Evolutionary conservation across 352 stramenopile species (phyloP).

Genomic region (Globisporangium polare): DNA sequence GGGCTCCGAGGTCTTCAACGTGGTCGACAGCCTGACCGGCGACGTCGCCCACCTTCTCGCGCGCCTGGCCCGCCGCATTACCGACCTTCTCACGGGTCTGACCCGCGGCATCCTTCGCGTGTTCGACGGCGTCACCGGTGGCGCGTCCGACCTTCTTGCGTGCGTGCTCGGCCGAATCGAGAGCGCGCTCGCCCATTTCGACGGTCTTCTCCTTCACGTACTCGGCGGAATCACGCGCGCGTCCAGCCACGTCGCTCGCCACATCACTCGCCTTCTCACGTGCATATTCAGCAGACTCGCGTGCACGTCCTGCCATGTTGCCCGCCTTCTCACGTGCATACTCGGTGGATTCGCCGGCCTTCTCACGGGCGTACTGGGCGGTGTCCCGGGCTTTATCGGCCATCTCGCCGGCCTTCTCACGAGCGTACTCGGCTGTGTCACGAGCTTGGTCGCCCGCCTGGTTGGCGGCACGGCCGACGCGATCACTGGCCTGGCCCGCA

Average conservation of each 20-base stretch:
- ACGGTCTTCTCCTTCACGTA: conserved; percentile 25
- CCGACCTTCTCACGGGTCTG: conserved; percentile 31
- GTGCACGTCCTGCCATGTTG: not conserved
- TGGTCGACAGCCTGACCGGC: conserved; percentile 8
- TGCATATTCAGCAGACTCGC: not conserved
- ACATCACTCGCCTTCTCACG: conserved; percentile 4
- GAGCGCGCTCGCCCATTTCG: conserved; percentile 15
- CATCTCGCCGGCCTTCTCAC: not conserved
- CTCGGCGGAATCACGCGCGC: conserved; percentile 13
- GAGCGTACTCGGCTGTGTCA: not conserved
- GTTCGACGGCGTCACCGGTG: conserved; percentile 1
- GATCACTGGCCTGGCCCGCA: not conserved
- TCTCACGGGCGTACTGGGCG: conserved; percentile 29
- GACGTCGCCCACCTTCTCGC: conserved; percentile 17
- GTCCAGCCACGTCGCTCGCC: not conserved
- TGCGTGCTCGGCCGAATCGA: conserved; percentile 34
- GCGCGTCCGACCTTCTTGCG: conserved; percentile 41
- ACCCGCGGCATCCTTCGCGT: conserved; percentile 17
- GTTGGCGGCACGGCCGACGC: conserved; percentile 12
- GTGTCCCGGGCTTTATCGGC: not conserved
- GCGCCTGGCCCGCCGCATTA: conserved; percentile 18
- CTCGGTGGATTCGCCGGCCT: conserved; percentile 5
- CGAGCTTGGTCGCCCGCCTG: not conserved
- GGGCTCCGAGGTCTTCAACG: conserved; percentile 26
- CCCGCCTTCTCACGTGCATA: conserved; percentile 4